Evolutionary conservation across 2,329 filamentous ascomycete species (phyloP), one percentile per base, ranked within the genome.

Genomic region (Graphiopsis chlorocephala): DNA sequence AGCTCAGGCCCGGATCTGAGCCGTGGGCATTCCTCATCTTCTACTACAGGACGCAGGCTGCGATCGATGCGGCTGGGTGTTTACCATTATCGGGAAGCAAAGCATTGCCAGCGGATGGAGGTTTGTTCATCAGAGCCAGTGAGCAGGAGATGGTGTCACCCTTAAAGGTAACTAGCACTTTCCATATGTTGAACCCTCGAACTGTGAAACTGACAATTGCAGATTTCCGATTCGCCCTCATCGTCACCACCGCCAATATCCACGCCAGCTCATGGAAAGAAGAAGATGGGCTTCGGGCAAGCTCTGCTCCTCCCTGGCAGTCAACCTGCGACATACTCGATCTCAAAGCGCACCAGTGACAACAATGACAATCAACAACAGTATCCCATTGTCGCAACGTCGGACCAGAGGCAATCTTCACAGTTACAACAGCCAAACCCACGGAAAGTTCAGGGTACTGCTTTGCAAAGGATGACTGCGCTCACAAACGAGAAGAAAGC

Each of bases 21-120:
- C 73, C 78, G 6, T 80, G 78, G 77, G 76, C 73, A 1, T 74
- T 76, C 12, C 76, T 80, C 57, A 72, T 77, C 20, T 81, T 80
- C 66, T 76, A 79, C 67, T 81, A 80, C 66, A 75, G 79, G 8
- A 73, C 63, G 38, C 61, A 72, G 56, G 66, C 67, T 28, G 64
- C 66, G 14, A 72, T 75, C 52, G 62, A 69, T n/a, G 31, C 31
- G 23, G 68, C 70, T 10, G 68, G 68, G 1, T 72, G 69, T 63
- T 25, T 68, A 3, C 42, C 57, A 45, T 59, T 65, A 8, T 33
- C 56, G 14, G 65, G 62, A 28, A 38, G 17, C 31, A 50, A 64
- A 12, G 28, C 38, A 4, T 33, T 64, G 15, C 53, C 38, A 29
- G 38, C 28, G 20, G 42, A 58, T 23, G 35, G 25, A 25, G 61